These are phyloP conservation scores for Xerocomus nothofagi DNA, from an alignment of 1,284 basidiomycete genomes.

Conservation along the genomic window DNA sequence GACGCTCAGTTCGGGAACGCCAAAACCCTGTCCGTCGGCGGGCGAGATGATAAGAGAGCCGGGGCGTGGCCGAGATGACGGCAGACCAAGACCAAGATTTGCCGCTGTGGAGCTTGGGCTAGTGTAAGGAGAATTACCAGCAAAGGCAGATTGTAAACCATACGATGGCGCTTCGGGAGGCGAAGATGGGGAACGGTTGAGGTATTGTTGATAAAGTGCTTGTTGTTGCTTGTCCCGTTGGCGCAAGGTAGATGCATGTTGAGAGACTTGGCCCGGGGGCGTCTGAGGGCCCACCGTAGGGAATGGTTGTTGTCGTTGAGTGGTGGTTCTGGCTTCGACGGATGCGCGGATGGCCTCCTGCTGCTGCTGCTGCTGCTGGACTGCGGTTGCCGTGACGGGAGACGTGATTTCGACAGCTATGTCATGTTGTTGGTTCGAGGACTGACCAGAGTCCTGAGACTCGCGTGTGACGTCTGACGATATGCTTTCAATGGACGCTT, in stretches of 20 bases:
- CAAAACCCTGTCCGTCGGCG: constrained; percentile 57
- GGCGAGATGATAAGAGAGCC: constrained; percentile 71
- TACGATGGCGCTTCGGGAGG: constrained; percentile 72
- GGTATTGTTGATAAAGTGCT: constrained; percentile 86
- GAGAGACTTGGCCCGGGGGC: constrained; percentile 34
- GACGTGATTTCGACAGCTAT: constrained; percentile 30
- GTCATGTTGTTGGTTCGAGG: constrained; percentile 41
- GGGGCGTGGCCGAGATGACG: constrained; percentile 57
- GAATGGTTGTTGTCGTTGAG: constrained; percentile 32
- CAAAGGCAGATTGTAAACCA: constrained; percentile 63
- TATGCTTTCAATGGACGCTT: constrained; percentile 47
- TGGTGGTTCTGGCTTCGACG: constrained; percentile 24
- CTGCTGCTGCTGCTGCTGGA: constrained; percentile 56
- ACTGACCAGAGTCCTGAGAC: constrained; percentile 41
- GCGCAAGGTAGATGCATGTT: constrained; percentile 68
- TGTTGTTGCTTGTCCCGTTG: constrained; percentile 88
- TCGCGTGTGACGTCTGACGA: constrained; percentile 44
- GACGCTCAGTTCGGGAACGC: constrained; percentile 87
- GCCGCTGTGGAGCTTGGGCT: constrained; percentile 37
- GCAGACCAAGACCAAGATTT: constrained; percentile 50
- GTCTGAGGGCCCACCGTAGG: constrained; percentile 40
- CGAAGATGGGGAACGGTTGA: constrained; percentile 75
- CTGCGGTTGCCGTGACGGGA: constrained; percentile 49
- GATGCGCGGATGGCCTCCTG: constrained; percentile 36
- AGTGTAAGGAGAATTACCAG: constrained; percentile 46